Evolutionary conservation across 73 alveolate genomes (phyloP), one percentile per base, ranked within the genome.

Genomic region (Paramecium sexaurelia): DNA sequence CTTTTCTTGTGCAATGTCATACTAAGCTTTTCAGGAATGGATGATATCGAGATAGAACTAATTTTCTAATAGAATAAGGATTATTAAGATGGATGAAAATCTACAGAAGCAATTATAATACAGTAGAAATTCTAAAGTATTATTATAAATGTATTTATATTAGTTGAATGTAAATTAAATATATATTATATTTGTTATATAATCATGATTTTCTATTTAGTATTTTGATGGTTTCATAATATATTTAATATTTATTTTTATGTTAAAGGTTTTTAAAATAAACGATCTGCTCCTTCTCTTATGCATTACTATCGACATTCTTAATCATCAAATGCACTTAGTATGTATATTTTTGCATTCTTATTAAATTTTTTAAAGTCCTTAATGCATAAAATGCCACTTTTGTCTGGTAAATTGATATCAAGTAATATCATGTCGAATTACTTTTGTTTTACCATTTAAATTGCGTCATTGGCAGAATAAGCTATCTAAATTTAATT

Each of bases 151-250:
- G n/a, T n/a, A n/a, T n/a, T n/a, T n/a, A n/a, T n/a, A n/a, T n/a
- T n/a, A n/a, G n/a, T n/a, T n/a, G n/a, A n/a, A n/a, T n/a, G n/a
- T n/a, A n/a, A n/a, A n/a, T n/a, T n/a, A n/a, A n/a, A n/a, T n/a
- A n/a, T n/a, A n/a, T n/a, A n/a, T n/a, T n/a, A n/a, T n/a, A n/a
- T n/a, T n/a, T n/a, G n/a, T n/a, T n/a, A n/a, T n/a, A 73, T 73
- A 73, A 35, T 73, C 87, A 29, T 37, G 39, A 73, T 73, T 73
- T 35, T 73, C 87, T 13, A 73, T 73, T 73, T 73, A 35, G 87
- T 73, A 73, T 73, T 71, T 73, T 29, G 61, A 13, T 32, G 87
- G 33, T 73, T 41, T 66, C 83, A 66, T 26, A 73, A 73, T 37
- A 73, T 35, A 29, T 73, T 35, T 73, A 35, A 29, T 73, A 73